These are phyloP conservation scores for Periconia sp. DNA, from an alignment of 2,329 filamentous ascomycete species.

Conservation along the genomic window DNA sequence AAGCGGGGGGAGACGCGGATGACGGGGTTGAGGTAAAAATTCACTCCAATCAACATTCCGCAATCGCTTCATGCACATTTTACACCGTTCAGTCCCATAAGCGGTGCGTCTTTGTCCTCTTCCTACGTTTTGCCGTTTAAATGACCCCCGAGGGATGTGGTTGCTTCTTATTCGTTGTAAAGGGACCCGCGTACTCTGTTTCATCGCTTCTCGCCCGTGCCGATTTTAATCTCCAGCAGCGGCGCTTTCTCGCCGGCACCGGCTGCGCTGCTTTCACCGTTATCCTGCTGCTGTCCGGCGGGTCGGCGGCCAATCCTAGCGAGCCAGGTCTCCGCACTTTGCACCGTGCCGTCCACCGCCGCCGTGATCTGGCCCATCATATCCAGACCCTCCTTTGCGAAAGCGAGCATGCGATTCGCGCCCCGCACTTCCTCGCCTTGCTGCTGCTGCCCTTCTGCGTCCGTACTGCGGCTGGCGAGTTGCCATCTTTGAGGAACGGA, in stretches of 20 bases:
- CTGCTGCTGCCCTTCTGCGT: conserved; percentile 13
- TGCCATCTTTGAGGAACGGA: conserved; percentile 83
- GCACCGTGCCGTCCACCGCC: conserved; percentile 84
- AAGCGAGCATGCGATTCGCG: conserved; percentile 77
- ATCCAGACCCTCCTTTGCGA: conserved; percentile 87
- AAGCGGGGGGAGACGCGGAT: no score
- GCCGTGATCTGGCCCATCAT: conserved; percentile 92
- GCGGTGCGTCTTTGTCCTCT: no score
- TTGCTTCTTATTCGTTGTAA: no score
- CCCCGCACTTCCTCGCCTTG: conserved; percentile 50
- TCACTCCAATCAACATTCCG: no score
- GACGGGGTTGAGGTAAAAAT: no score
- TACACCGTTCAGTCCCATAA: no score
- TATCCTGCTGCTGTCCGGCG: background rate
- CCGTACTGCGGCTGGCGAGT: conserved; percentile 60
- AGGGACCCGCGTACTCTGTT: no score
- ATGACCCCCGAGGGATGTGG: no score
- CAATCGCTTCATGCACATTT: no score
- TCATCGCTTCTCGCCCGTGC: background rate
- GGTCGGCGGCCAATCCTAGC: conserved; percentile 63
- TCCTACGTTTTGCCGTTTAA: no score
- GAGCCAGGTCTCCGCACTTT: conserved; percentile 90
- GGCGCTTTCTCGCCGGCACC: conserved; percentile 19
- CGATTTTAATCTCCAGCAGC: conserved; percentile 3
- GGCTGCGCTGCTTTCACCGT: background rate